These are phyloP conservation scores for Floccularia luteovirens DNA, from an alignment of 768 basidiomycete genomes.

Conservation along the genomic window DNA sequence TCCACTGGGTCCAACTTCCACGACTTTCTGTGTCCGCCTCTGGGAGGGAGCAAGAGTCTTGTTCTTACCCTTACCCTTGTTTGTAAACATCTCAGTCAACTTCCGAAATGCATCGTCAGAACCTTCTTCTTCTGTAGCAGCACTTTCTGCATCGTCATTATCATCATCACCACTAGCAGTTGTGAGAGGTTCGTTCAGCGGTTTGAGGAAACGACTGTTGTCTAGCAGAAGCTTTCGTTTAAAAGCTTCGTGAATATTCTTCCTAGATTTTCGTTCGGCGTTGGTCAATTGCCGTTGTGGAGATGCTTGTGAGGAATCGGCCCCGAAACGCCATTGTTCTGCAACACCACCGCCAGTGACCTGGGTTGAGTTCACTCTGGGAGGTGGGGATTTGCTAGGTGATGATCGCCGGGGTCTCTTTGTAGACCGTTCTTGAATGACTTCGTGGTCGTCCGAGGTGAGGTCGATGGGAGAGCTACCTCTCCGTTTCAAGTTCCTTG, in stretches of 20 bases:
- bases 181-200: too few species aligned
- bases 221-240: slow-evolving; percentile 43
- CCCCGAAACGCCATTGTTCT: slow-evolving; percentile 41
- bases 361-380: background rate
- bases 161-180: slow-evolving; percentile 9
- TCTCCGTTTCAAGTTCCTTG: too few species aligned
- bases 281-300: slow-evolving; percentile 12
- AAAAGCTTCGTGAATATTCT: slow-evolving; percentile 31
- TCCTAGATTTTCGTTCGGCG: slow-evolving; percentile 9
- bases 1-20: slow-evolving; percentile 60
- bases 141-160: slow-evolving; percentile 12
- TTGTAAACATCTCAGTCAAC: slow-evolving; percentile 39
- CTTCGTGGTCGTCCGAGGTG: slow-evolving; percentile 33
- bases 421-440: slow-evolving; percentile 14
- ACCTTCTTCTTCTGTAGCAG: slow-evolving; percentile 16
- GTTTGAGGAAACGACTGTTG: slow-evolving; percentile 28
- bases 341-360: too few species aligned
- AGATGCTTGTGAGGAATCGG: slow-evolving; percentile 18
- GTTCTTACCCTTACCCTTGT: slow-evolving; percentile 24
- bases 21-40: slow-evolving; percentile 23
- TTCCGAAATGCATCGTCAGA: slow-evolving; percentile 39
- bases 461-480: slow-evolving; percentile 51
- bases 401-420: slow-evolving; percentile 20
- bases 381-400: slow-evolving; percentile 1
- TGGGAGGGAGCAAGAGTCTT: slow-evolving; percentile 21